These are phyloP conservation scores for Nissolia schottii DNA, from an alignment of 306 rosid species.

Conservation along the genomic window DNA sequence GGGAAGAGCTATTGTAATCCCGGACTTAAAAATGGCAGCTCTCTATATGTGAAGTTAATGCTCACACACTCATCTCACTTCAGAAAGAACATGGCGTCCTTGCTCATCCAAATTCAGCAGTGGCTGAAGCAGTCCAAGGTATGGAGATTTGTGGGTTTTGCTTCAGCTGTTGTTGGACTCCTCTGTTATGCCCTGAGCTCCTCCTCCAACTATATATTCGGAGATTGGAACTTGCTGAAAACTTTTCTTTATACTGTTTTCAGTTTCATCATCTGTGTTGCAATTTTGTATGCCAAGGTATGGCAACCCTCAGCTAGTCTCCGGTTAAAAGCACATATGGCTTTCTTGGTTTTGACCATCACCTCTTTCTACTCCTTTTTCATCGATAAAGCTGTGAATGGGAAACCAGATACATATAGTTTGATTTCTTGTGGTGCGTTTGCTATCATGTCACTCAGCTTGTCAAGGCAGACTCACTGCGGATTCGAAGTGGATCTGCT, in stretches of 20 bases:
- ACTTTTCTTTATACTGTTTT: background rate
- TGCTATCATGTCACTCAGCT: background rate
- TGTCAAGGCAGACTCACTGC: background rate
- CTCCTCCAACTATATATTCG: background rate
- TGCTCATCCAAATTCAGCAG: background rate
- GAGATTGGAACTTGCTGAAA: conserved; percentile 4
- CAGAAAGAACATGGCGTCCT: background rate
- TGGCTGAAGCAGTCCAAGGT: background rate
- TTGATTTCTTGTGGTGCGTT: background rate
- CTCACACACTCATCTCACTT: background rate
- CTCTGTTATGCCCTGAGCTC: conserved; percentile 1
- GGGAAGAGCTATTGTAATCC: too few species aligned
- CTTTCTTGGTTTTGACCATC: background rate
- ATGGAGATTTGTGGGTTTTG: background rate
- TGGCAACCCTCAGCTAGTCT: background rate
- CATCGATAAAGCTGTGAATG: background rate
- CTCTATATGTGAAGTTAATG: too few species aligned
- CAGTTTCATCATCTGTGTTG: background rate
- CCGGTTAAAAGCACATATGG: background rate
- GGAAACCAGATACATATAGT: background rate
- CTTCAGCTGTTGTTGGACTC: background rate
- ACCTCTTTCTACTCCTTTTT: background rate
- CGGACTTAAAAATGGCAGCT: too few species aligned
- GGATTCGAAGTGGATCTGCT: conserved; percentile 21
- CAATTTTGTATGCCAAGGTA: background rate